phyloP scores from a whole-genome alignment of 78 protist species.

The Mastigamoeba balamuthi region DNA sequence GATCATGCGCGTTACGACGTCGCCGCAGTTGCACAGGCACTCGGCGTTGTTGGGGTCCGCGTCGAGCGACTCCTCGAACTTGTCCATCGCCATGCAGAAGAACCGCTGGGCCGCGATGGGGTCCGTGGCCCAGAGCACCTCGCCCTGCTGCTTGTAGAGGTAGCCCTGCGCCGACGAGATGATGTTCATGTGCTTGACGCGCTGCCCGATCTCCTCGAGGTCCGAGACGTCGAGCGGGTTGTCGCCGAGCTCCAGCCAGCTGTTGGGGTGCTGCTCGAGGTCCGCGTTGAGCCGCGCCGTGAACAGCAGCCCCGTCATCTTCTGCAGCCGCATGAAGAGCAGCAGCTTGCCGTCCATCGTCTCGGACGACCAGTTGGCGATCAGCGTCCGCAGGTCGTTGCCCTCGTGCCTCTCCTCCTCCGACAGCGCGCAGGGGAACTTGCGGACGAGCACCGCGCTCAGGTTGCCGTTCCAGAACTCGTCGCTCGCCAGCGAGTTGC shows the following conservation, averaged over 20 bases:
- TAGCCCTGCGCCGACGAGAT: conserved; percentile 48
- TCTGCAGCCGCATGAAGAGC: conserved; percentile 34
- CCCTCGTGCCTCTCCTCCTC: not conserved
- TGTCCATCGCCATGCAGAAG: conserved; percentile 39
- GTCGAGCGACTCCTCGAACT: conserved; percentile 29
- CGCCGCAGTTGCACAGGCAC: conserved; percentile 36
- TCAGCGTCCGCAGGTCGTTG: not conserved
- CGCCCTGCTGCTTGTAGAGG: conserved; percentile 38
- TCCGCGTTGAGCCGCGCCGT: conserved; percentile 37
- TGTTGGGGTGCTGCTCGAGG: conserved; percentile 14
- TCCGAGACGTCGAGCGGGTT: conserved; percentile 40
- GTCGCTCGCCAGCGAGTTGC: conserved; percentile 15
- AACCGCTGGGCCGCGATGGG: conserved; percentile 40
- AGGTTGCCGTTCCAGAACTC: conserved; percentile 22
- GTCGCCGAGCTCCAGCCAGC: conserved; percentile 37
- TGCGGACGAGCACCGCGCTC: conserved; percentile 10
- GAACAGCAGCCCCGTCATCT: conserved; percentile 33
- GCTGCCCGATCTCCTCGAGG: conserved; percentile 45
- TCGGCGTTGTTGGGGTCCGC: conserved; percentile 45
- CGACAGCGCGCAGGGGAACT: not conserved
- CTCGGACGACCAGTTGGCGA: not conserved
- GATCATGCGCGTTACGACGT: conserved; percentile 17
- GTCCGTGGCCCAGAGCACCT: conserved; percentile 19
- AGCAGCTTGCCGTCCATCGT: conserved; percentile 20
- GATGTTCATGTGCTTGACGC: conserved; percentile 39